Conservation (phyloP, 768 basidiomycete species). For the Suillus brevipes region DNA sequence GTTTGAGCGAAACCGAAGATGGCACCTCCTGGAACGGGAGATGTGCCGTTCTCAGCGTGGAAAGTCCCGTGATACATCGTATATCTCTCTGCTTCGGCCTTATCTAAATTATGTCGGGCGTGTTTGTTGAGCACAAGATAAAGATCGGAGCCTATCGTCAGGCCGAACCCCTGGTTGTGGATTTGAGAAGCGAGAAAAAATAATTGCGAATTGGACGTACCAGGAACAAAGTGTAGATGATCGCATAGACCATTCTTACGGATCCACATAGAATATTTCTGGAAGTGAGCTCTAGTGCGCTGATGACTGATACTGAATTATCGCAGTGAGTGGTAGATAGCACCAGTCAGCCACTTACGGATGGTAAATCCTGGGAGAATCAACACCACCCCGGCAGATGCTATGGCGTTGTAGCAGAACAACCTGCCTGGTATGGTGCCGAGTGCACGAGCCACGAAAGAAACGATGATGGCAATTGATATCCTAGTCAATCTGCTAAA, state of each 20-base stretch:
- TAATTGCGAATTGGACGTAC: constrained; percentile 31
- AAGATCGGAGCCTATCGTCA: constrained; percentile 82
- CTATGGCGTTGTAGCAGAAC: constrained; percentile 90
- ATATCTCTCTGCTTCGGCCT: constrained; percentile 36
- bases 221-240: constrained; percentile 82
- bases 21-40: constrained; percentile 37
- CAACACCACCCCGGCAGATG: constrained; percentile 86
- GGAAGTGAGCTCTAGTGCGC: constrained; percentile 79
- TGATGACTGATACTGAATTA: constrained; percentile 51
- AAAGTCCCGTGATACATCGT: constrained; percentile 58
- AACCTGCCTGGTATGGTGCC: constrained; percentile 71
- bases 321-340: constrained; percentile 7
- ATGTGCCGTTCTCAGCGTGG: constrained; percentile 48
- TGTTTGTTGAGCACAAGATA: constrained; percentile 69
- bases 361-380: constrained; percentile 88
- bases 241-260: constrained; percentile 81
- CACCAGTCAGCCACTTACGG: constrained; percentile 46
- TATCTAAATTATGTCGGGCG: constrained; percentile 42
- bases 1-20: constrained; percentile 47
- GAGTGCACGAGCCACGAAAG: constrained; percentile 77
- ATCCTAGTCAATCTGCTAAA: constrained; percentile 50
- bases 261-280: constrained; percentile 80
- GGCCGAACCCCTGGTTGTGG: constrained; percentile 66
- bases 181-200: constrained; percentile 9
- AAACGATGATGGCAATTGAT: constrained; percentile 80